phyloP scores from a whole-genome alignment of 305 asterid species.

The Fraxinus dipetala region DNA sequence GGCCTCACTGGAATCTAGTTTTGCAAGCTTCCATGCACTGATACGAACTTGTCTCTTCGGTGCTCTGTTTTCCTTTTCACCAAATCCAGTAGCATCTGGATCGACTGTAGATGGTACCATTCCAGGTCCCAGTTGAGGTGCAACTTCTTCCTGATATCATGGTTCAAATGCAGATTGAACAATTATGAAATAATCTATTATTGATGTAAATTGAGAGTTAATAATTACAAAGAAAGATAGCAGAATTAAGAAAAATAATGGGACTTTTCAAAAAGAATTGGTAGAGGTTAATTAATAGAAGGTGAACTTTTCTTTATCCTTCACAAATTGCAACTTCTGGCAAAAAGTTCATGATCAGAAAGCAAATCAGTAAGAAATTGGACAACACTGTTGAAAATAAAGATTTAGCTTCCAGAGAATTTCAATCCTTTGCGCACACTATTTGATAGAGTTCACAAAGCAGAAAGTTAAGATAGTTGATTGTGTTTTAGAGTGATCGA shows the following conservation, averaged over 20 bases:
- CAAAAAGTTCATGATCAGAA: neutral
- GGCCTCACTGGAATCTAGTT: conserved; percentile 79
- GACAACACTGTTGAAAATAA: neutral
- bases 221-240: neutral
- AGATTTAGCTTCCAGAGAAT: neutral
- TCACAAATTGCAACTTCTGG: neutral
- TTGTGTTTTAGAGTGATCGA: neutral
- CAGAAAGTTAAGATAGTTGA: neutral
- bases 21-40: conserved; percentile 98
- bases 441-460: neutral
- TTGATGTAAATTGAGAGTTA: neutral
- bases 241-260: neutral
- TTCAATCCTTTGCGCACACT: neutral
- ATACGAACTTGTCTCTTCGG: conserved; percentile 73
- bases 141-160: conserved; percentile 88
- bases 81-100: conserved; percentile 71
- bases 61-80: conserved; percentile 54
- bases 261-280: neutral
- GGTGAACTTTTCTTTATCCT: neutral
- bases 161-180: conserved; percentile 24
- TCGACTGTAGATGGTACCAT: conserved; percentile 92
- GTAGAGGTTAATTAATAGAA: neutral
- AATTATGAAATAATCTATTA: neutral
- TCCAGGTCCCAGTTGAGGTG: conserved; percentile 95
- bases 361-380: neutral